Evolutionary conservation across 2,329 filamentous ascomycete genomes (phyloP).

Genomic region (Berkeleyomyces rouxiae): DNA sequence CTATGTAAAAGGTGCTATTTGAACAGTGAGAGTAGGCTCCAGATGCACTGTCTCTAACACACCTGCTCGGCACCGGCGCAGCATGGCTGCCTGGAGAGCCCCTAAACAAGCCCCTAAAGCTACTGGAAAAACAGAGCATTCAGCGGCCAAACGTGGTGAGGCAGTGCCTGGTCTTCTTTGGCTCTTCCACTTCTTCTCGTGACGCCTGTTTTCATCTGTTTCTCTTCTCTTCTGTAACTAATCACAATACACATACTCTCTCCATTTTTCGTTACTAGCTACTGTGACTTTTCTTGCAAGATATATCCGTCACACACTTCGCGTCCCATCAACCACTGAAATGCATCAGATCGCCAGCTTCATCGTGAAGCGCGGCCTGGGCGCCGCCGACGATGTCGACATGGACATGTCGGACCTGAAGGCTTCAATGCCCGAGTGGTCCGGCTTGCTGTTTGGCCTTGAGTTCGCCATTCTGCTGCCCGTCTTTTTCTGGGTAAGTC

Average conservation of each 20-base stretch:
- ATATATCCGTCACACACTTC: no score
- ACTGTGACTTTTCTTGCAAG: no score
- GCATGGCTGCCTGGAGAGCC: not conserved
- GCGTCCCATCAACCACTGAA: not conserved
- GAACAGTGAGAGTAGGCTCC: not conserved
- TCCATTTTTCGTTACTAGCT: not conserved
- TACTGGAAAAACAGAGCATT: not conserved
- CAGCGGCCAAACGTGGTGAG: not conserved
- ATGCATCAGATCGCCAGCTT: conserved; percentile 1
- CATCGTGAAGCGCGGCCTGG: conserved; percentile 3
- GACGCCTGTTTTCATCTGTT: not conserved
- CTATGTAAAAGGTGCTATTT: no score
- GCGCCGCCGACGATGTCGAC: not conserved
- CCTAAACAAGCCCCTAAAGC: not conserved
- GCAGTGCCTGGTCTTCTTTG: not conserved
- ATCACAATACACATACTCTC: not conserved
- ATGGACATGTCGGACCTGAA: conserved; percentile 1
- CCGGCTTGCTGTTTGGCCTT: not conserved
- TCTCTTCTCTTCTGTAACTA: not conserved
- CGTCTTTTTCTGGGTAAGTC: conserved; percentile 10
- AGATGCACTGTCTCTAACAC: not conserved
- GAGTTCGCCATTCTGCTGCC: conserved; percentile 1
- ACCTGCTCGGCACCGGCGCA: not conserved
- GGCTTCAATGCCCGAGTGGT: not conserved
- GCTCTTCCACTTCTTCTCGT: not conserved